A percentile compares a stretch with the other conserved stretches of the same genome.
phyloP scores from a whole-genome alignment of 2,329 filamentous ascomycete species.

The Fusarium mundagurra region DNA sequence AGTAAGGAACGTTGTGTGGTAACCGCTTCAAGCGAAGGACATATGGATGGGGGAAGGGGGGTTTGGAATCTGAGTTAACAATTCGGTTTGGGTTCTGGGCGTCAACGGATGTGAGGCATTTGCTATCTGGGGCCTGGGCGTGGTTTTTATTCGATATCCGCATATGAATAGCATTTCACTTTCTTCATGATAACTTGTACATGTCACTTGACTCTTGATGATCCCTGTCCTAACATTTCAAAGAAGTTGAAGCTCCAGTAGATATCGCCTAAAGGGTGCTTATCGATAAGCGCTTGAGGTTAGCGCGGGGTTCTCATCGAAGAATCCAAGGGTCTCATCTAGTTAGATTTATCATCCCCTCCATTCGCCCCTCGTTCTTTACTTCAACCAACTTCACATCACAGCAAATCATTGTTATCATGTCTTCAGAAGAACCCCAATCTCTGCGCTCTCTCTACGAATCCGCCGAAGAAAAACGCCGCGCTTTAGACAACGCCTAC shows the following conservation, averaged over 20 bases:
- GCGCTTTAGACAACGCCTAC: slow-evolving; percentile 69
- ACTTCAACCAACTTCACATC: not conserved
- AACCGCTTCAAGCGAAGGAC: not conserved
- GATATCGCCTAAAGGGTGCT: not conserved
- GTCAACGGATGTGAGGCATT: slow-evolving; percentile 24
- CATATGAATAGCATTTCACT: not conserved
- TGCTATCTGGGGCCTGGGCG: slow-evolving; percentile 4
- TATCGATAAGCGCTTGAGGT: slow-evolving; percentile 38
- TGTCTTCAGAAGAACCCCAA: slow-evolving; percentile 55
- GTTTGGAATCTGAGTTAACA: slow-evolving; percentile 7
- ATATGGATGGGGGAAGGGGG: not conserved
- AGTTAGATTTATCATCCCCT: slow-evolving; percentile 38
- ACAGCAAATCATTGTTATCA: slow-evolving; percentile 23
- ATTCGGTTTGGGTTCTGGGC: slow-evolving; percentile 13
- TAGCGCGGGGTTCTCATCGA: slow-evolving; percentile 35
- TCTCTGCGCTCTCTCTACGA: slow-evolving; percentile 62
- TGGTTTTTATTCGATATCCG: slow-evolving; percentile 25
- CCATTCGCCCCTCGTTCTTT: not conserved
- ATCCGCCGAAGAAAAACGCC: slow-evolving; percentile 62
- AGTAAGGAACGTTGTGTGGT: slow-evolving; percentile 10
- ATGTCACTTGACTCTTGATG: not conserved
- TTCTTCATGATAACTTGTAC: not conserved
- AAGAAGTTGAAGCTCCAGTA: not conserved
- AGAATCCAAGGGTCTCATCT: slow-evolving; percentile 5
- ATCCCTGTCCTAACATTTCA: not conserved